Percentiles rank a stretch among this genome's conserved stretches.
Evolutionary conservation across 2,329 filamentous ascomycete species (phyloP).

Genomic region (Neofusicoccum cordaticola): DNA sequence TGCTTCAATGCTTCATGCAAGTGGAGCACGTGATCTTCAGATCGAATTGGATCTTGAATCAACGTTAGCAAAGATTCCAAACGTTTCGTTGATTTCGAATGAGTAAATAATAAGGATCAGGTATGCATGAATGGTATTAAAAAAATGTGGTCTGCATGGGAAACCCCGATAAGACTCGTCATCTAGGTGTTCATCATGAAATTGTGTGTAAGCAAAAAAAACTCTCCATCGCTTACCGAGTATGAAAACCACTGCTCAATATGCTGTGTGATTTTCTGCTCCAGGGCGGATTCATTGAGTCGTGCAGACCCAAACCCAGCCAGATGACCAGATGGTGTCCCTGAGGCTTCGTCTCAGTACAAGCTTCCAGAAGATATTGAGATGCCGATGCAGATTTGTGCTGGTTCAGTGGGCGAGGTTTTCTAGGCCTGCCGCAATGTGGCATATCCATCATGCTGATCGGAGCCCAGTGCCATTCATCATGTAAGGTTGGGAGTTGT

Average conservation of each 20-base stretch:
- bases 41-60: neutral
- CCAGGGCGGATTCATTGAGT: neutral
- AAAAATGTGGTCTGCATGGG: conserved; percentile 66
- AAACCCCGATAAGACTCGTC: conserved; percentile 76
- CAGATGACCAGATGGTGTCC: neutral
- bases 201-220: conserved; percentile 22
- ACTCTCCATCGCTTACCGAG: conserved; percentile 15
- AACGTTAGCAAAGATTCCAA: neutral
- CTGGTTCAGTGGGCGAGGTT: conserved; percentile 94
- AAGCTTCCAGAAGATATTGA: neutral
- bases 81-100: neutral
- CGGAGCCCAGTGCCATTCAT: conserved; percentile 99
- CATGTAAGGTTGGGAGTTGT: conserved; percentile 48
- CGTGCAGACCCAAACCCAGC: neutral
- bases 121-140: conserved; percentile 72
- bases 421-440: conserved; percentile 97
- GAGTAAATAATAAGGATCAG: conserved; percentile 29
- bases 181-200: conserved; percentile 60
- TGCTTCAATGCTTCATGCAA: neutral
- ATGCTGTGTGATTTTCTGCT: neutral
- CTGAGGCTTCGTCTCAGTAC: neutral
- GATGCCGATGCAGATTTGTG: neutral
- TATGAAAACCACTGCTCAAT: neutral
- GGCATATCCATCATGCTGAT: conserved; percentile 79
- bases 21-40: neutral